Evolutionary conservation across 2,329 filamentous ascomycete species (phyloP), one percentile per base, ranked within the genome.

Genomic region (Nemania sp.): DNA sequence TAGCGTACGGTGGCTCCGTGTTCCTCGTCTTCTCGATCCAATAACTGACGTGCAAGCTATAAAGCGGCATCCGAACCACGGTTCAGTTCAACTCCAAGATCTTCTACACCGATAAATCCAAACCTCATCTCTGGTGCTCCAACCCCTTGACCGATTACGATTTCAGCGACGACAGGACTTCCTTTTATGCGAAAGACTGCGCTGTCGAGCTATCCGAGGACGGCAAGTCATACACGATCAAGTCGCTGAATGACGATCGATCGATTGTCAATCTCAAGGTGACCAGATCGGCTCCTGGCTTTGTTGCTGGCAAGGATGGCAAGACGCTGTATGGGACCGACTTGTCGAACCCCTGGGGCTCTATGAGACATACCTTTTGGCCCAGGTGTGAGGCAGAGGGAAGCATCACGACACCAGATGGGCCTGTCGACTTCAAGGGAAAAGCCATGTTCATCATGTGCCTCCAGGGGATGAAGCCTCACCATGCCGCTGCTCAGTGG

Each of bases 391-490:
- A 81, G 48, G 86, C 89, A 12, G 90, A 94, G 76, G 95, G 95
- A 53, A 90, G 84, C 67, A 92, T 98, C 75, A 87, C 90, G 65
- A 96, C 92, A 62, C 85, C 90, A 70, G 87, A 91, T 35, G 91
- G 92, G 49, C 86, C 90, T 39, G 82, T 97, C 64, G 89, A 97
- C 74, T 87, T 97, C 75, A 89, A 86, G 71, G 94, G 94, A 59
- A 86, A 82, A 65, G 92, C 88, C 34, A 80, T 96, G 71, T 94
- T 92, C 78, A 83, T 89, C 67, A 90, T 95, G 75, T 93, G 92
- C 42, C 80, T 98, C 52, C 95, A 98, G 79, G 95, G 93, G 75
- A 98, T 98, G 94, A 99, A 99, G 84, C 95, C 95, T 42, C 95
- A 99, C 76, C 96, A 99, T 75, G 90, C 92, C 61, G 93, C 94